Evolutionary conservation across 1,284 basidiomycete species (phyloP).

Genomic region (Austroboletus rostrupii): DNA sequence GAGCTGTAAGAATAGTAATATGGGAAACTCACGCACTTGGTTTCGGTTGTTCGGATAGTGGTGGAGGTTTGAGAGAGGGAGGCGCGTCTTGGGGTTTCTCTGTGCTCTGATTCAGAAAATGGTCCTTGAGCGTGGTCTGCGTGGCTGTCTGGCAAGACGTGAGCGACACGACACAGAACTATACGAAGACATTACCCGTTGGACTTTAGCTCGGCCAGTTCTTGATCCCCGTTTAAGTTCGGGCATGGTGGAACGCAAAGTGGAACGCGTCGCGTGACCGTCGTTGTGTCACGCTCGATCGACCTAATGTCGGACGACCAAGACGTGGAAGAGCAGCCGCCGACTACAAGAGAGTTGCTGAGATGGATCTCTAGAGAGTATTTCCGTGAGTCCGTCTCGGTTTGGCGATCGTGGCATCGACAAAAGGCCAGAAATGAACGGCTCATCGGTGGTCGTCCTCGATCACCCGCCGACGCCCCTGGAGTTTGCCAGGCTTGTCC

Average conservation of each 20-base stretch:
- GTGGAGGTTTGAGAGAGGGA: neutral
- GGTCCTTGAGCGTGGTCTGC: constrained; percentile 25
- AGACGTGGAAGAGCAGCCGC: constrained; percentile 11
- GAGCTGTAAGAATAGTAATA: neutral
- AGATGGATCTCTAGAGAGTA: constrained; percentile 54
- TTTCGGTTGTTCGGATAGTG: constrained; percentile 2
- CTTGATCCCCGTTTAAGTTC: constrained; percentile 26
- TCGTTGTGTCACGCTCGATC: constrained; percentile 17
- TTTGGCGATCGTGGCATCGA: neutral
- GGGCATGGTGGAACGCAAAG: constrained; percentile 13
- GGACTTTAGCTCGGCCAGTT: constrained; percentile 7
- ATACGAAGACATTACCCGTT: constrained; percentile 14
- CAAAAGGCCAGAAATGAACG: constrained; percentile 57
- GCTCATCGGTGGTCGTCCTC: constrained; percentile 51
- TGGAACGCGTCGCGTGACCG: constrained; percentile 28
- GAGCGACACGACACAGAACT: constrained; percentile 3
- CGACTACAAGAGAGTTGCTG: constrained; percentile 20
- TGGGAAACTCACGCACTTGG: constrained; percentile 18
- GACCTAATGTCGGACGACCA: constrained; percentile 9
- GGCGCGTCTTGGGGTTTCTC: constrained; percentile 1
- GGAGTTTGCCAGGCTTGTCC: constrained; percentile 71
- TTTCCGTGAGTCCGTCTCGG: constrained; percentile 36
- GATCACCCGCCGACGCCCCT: constrained; percentile 60
- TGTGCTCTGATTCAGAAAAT: constrained; percentile 20
- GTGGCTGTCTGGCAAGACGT: constrained; percentile 15